Conservation (phyloP, 1,284 basidiomycete species). For the Pseudozyma pruni region DNA sequence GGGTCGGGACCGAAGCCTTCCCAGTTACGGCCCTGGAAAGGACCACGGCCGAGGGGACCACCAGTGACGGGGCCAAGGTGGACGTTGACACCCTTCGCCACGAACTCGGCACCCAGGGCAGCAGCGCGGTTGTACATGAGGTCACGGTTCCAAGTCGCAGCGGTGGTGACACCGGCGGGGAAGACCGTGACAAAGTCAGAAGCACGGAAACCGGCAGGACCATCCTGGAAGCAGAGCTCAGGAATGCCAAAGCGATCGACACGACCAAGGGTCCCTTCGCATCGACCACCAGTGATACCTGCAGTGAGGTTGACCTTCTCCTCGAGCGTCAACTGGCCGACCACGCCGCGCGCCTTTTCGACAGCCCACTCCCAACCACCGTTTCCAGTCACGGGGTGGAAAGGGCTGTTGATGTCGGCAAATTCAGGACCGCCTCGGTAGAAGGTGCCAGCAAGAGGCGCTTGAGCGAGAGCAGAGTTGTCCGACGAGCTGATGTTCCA, state of each 20-base stretch:
- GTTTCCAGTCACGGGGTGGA: conserved; percentile 34
- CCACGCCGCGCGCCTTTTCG: conserved; percentile 32
- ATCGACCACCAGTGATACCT: conserved; percentile 32
- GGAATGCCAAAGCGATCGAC: conserved; percentile 45
- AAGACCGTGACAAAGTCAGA: conserved; percentile 48
- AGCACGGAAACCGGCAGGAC: conserved; percentile 43
- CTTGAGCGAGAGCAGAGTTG: conserved; percentile 31
- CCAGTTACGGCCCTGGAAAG: conserved; percentile 42
- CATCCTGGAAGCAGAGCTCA: conserved; percentile 48
- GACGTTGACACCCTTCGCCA: conserved; percentile 42
- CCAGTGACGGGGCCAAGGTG: conserved; percentile 65
- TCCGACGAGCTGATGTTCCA: conserved; percentile 40
- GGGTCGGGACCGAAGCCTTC: conserved; percentile 45
- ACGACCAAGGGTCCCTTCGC: conserved; percentile 35
- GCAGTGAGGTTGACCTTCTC: conserved; percentile 50
- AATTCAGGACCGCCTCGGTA: conserved; percentile 36
- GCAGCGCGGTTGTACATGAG: conserved; percentile 33
- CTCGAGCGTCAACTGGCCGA: conserved; percentile 39
- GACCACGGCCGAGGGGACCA: conserved; percentile 41
- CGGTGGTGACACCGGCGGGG: conserved; percentile 42
- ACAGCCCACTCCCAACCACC: conserved; percentile 42
- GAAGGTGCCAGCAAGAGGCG: conserved; percentile 30
- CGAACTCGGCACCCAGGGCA: conserved; percentile 41
- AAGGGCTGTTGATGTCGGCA: conserved; percentile 32
- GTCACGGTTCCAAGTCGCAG: conserved; percentile 45